These are phyloP conservation scores for Solanum clarkiae DNA, from an alignment of 257 asterid genomes.

Conservation along the genomic window DNA sequence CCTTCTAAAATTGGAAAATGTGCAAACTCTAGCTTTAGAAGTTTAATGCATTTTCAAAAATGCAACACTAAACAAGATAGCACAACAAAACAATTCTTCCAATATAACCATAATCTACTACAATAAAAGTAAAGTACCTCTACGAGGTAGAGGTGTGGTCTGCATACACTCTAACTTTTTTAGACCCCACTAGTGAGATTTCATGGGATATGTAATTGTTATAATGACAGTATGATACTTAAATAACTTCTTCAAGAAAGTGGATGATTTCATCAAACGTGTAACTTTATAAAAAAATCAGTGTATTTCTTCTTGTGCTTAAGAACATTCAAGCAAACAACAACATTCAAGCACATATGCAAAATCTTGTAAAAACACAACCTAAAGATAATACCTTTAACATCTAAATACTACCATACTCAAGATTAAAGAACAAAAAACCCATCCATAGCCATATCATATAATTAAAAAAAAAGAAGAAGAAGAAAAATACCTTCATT, in stretches of 20 bases:
- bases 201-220: not conserved
- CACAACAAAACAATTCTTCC: not conserved
- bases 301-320: not conserved
- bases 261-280: not conserved
- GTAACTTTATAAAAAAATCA: not conserved
- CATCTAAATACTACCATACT: not conserved
- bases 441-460: not conserved
- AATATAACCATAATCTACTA: not conserved
- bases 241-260: not conserved
- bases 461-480: not conserved
- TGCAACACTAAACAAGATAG: not conserved
- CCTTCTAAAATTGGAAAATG: not conserved
- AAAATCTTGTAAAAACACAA: not conserved
- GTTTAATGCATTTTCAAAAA: not conserved
- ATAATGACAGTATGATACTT: not conserved
- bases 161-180: not conserved
- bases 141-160: not conserved
- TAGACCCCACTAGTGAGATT: not conserved
- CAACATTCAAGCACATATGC: not conserved
- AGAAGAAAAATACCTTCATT: constrained; percentile 17
- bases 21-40: not conserved
- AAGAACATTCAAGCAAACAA: not conserved
- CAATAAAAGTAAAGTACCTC: not conserved
- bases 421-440: not conserved
- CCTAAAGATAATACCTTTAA: not conserved